These are phyloP conservation scores for Paramecium biaurelia DNA, from an alignment of 73 alveolate species.

Conservation along the genomic window DNA sequence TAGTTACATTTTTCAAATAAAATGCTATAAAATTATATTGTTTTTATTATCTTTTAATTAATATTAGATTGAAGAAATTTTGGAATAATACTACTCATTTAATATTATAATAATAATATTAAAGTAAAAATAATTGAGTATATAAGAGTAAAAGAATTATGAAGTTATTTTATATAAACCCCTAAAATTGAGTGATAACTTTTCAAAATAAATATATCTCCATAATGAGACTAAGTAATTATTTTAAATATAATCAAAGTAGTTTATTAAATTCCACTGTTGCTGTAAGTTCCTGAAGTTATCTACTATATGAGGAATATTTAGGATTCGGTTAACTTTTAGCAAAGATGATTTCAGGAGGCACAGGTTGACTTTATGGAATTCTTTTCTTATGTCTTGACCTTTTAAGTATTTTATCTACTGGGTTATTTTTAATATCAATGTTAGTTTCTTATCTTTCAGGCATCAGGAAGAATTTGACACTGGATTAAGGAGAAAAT, in stretches of 20 bases:
- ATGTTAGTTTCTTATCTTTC: not conserved
- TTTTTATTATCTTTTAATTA: too few species aligned
- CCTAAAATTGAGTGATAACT: too few species aligned
- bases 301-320: slow-evolving; percentile 7
- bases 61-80: too few species aligned
- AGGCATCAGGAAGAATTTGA: not conserved
- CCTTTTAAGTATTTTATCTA: not conserved
- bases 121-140: not conserved
- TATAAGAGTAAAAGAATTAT: too few species aligned
- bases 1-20: not conserved
- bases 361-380: not conserved
- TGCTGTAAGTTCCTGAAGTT: not conserved
- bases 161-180: too few species aligned
- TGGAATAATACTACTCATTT: too few species aligned
- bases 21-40: too few species aligned
- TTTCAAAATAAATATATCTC: too few species aligned
- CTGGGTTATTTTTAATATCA: not conserved
- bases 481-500: not conserved
- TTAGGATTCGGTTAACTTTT: not conserved
- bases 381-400: not conserved
- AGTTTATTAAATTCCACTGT: not conserved
- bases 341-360: not conserved
- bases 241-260: not conserved
- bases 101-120: not conserved
- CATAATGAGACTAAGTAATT: not conserved